These are phyloP conservation scores for Pulveroboletus sp. DNA, from an alignment of 768 basidiomycete genomes.

Conservation along the genomic window DNA sequence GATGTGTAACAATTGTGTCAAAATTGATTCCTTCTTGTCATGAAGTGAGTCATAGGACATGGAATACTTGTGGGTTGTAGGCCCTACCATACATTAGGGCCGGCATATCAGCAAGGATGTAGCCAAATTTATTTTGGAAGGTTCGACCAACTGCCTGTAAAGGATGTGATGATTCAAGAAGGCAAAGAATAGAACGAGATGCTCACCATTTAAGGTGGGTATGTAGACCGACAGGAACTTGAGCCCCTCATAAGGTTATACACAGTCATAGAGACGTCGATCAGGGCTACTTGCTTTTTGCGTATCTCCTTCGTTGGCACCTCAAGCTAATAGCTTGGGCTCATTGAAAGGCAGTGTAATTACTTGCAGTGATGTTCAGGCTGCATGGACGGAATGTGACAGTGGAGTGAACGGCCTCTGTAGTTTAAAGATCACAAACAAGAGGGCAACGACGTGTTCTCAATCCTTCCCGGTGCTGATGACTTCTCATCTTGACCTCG, in stretches of 20 bases:
- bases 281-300: neutral
- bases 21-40: conserved; percentile 83
- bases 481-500: conserved; percentile 75
- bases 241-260: conserved; percentile 75
- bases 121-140: conserved; percentile 36
- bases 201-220: conserved; percentile 76
- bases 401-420: neutral
- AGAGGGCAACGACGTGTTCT: conserved; percentile 75
- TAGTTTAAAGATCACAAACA: conserved; percentile 38
- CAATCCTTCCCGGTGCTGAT: conserved; percentile 40
- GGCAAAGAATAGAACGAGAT: conserved; percentile 5
- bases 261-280: neutral
- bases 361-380: conserved; percentile 80
- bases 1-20: conserved; percentile 80
- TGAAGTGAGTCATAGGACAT: conserved; percentile 74
- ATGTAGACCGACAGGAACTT: conserved; percentile 79
- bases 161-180: neutral
- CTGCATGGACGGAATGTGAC: conserved; percentile 31
- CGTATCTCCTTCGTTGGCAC: conserved; percentile 85
- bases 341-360: conserved; percentile 85
- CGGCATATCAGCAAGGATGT: conserved; percentile 26
- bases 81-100: conserved; percentile 42
- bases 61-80: conserved; percentile 78
- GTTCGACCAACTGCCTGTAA: conserved; percentile 45
- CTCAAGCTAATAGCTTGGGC: conserved; percentile 69